These are phyloP conservation scores for Scenedesmus sp. DNA, from an alignment of 163 green algal species.

Conservation along the genomic window DNA sequence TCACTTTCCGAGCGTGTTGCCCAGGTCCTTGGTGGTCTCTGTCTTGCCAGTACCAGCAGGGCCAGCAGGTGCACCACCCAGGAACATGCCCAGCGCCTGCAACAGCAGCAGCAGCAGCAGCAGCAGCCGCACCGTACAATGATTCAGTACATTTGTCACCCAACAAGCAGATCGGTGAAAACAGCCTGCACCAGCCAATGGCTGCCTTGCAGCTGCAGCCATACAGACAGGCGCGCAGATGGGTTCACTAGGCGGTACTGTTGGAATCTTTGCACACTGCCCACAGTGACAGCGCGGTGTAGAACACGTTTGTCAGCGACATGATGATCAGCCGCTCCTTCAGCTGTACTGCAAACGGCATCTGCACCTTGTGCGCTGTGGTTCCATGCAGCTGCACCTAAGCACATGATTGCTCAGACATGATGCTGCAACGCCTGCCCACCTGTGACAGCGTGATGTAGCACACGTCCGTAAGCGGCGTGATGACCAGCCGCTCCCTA, in stretches of 20 bases:
- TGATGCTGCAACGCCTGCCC: neutral
- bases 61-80: slow-evolving; percentile 92
- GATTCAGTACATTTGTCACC: too few relatives aligned
- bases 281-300: slow-evolving; percentile 92
- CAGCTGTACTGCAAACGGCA: slow-evolving; percentile 46
- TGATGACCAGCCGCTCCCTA: slow-evolving; percentile 97
- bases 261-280: too few relatives aligned
- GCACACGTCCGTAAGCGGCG: slow-evolving; percentile 95
- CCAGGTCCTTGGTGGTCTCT: slow-evolving; percentile 96
- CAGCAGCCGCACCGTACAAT: neutral
- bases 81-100: slow-evolving; percentile 93
- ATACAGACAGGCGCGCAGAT: neutral
- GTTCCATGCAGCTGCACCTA: neutral
- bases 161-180: neutral
- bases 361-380: neutral
- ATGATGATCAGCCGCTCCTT: slow-evolving; percentile 98
- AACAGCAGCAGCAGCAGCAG: neutral
- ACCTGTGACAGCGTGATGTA: slow-evolving; percentile 96
- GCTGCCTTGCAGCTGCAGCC: too few relatives aligned
- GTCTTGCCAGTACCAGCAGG: slow-evolving; percentile 96
- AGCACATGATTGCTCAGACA: neutral
- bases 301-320: slow-evolving; percentile 95
- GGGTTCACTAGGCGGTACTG: too few relatives aligned
- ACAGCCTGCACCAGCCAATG: neutral
- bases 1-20: slow-evolving; percentile 93